Evolutionary conservation across 495 filamentous ascomycete genomes (phyloP).

Genomic region (Penicillium pulvis): DNA sequence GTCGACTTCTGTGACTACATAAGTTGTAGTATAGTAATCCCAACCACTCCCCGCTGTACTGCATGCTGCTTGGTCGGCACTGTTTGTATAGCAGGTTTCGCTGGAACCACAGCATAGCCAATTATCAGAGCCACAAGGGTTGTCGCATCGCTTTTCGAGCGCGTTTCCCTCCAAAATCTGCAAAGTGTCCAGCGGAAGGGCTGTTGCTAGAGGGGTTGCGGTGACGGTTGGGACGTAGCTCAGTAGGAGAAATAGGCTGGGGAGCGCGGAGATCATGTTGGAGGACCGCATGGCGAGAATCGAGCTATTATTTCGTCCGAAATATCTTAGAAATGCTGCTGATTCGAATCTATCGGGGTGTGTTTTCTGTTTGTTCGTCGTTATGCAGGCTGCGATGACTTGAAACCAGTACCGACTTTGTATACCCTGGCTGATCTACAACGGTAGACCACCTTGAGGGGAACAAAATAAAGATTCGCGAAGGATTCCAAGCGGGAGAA

Average conservation of each 20-base stretch:
- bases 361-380: slow-evolving; percentile 5
- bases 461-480: background rate
- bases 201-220: slow-evolving; percentile 37
- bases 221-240: slow-evolving; percentile 26
- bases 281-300: slow-evolving; percentile 35
- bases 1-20: slow-evolving; percentile 61
- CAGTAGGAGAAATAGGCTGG: slow-evolving; percentile 32
- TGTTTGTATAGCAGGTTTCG: slow-evolving; percentile 65
- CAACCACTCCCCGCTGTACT: slow-evolving; percentile 35
- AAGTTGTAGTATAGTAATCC: slow-evolving; percentile 72
- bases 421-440: slow-evolving; percentile 15
- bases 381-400: slow-evolving; percentile 7
- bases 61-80: slow-evolving; percentile 56
- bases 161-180: slow-evolving; percentile 15
- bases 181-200: background rate
- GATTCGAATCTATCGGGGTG: slow-evolving; percentile 5
- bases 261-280: slow-evolving; percentile 28
- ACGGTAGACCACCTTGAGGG: slow-evolving; percentile 13
- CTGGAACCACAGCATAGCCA: slow-evolving; percentile 67
- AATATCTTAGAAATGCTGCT: background rate
- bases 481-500: slow-evolving; percentile 10
- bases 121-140: slow-evolving; percentile 66
- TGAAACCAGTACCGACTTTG: slow-evolving; percentile 5
- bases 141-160: slow-evolving; percentile 56
- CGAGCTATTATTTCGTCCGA: slow-evolving; percentile 10